A percentile compares a stretch with the other conserved stretches of the same genome.
phyloP scores from a whole-genome alignment of 495 filamentous ascomycete genomes.

The Tuber calosporum region DNA sequence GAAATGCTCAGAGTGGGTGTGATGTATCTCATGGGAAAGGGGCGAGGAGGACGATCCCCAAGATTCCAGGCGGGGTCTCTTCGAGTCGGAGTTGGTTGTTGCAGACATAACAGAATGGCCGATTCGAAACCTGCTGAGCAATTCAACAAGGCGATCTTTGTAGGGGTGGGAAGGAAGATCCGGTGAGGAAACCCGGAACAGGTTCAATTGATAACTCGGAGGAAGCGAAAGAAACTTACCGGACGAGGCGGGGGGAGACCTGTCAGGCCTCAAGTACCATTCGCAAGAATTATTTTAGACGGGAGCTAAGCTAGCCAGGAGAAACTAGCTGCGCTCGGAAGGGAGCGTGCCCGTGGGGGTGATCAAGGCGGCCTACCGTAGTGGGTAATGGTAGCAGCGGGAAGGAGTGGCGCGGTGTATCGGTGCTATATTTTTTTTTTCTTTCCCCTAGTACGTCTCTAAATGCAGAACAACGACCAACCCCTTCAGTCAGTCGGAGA shows the following conservation, averaged over 20 bases:
- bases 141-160: slow-evolving; percentile 36
- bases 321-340: slow-evolving; percentile 30
- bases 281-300: slow-evolving; percentile 22
- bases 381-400: not conserved
- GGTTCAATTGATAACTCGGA: slow-evolving; percentile 28
- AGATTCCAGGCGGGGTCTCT: slow-evolving; percentile 37
- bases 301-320: slow-evolving; percentile 12
- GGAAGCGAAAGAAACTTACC: slow-evolving; percentile 8
- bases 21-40: slow-evolving; percentile 33
- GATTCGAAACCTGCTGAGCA: slow-evolving; percentile 33
- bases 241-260: slow-evolving; percentile 15
- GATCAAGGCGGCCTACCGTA: slow-evolving; percentile 8
- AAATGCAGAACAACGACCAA: not conserved
- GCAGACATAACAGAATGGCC: slow-evolving; percentile 36
- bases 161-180: slow-evolving; percentile 30
- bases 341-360: slow-evolving; percentile 30
- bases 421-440: not conserved
- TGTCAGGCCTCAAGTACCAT: slow-evolving; percentile 34
- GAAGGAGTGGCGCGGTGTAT: slow-evolving; percentile 1
- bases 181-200: slow-evolving; percentile 35
- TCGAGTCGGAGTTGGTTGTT: slow-evolving; percentile 39
- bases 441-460: not conserved
- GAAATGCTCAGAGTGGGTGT: slow-evolving; percentile 34
- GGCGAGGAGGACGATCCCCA: slow-evolving; percentile 35
- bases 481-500: slow-evolving; percentile 3